These are phyloP conservation scores for Epichloe scottii DNA, from an alignment of 2,329 filamentous ascomycete genomes.

Conservation along the genomic window DNA sequence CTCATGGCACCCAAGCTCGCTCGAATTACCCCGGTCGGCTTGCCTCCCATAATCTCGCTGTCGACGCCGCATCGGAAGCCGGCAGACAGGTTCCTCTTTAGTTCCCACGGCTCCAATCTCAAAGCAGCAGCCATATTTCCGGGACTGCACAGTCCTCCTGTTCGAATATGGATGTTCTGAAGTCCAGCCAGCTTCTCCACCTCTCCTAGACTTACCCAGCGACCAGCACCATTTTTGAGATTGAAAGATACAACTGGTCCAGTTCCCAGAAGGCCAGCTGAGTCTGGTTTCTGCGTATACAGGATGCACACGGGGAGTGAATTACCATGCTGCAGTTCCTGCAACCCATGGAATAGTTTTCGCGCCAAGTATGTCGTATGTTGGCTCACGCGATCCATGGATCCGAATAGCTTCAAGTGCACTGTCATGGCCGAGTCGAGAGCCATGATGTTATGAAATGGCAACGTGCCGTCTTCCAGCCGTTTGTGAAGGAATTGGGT, in stretches of 20 bases:
- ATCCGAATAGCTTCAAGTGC: slow-evolving; percentile 57
- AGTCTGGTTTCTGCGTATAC: slow-evolving; percentile 34
- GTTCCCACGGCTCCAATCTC: slow-evolving; percentile 65
- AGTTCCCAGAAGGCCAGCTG: slow-evolving; percentile 25
- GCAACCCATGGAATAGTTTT: slow-evolving; percentile 46
- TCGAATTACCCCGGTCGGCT: slow-evolving; percentile 77
- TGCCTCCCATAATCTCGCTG: slow-evolving; percentile 69
- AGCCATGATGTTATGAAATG: slow-evolving; percentile 82
- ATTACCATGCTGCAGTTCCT: slow-evolving; percentile 55
- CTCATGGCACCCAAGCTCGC: slow-evolving; percentile 88
- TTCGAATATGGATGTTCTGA: slow-evolving; percentile 71
- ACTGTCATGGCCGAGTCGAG: slow-evolving; percentile 60
- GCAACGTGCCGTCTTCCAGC: slow-evolving; percentile 83
- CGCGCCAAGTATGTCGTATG: slow-evolving; percentile 58
- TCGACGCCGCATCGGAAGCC: slow-evolving; percentile 78
- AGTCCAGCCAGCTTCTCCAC: slow-evolving; percentile 76
- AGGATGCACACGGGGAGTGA: slow-evolving; percentile 50
- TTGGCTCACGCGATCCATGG: slow-evolving; percentile 53
- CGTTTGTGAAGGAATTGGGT: slow-evolving; percentile 59
- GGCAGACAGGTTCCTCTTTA: slow-evolving; percentile 71
- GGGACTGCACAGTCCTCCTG: slow-evolving; percentile 84
- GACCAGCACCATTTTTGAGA: slow-evolving; percentile 51
- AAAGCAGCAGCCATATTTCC: slow-evolving; percentile 68
- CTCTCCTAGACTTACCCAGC: slow-evolving; percentile 70
- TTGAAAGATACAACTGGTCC: slow-evolving; percentile 83